A percentile compares a stretch with the other conserved stretches of the same genome.
These are phyloP conservation scores for Tricholoma matsutake DNA, from an alignment of 768 basidiomycete species.

Conservation along the genomic window DNA sequence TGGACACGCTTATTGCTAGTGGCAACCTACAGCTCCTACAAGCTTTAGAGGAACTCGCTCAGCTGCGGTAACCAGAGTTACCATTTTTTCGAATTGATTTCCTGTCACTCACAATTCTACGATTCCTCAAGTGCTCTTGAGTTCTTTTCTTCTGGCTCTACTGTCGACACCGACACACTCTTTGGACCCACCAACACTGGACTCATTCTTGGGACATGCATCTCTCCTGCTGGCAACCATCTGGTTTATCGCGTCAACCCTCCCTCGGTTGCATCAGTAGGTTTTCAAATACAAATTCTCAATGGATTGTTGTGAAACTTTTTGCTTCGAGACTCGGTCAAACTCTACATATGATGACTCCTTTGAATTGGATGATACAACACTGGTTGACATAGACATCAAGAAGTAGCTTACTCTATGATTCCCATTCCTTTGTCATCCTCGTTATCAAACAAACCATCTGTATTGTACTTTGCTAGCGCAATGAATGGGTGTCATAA, in stretches of 20 bases:
- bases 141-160: neutral
- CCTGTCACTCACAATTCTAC: neutral
- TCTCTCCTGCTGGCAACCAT: neutral
- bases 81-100: neutral
- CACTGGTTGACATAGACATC: no score
- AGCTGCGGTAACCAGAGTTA: neutral
- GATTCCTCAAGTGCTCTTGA: neutral
- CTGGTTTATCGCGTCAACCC: neutral
- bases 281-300: neutral
- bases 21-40: neutral
- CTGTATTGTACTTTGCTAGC: neutral
- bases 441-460: neutral
- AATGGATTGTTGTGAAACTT: neutral
- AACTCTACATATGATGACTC: neutral
- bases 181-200: no score
- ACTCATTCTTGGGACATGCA: neutral
- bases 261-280: neutral
- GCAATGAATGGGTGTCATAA: neutral
- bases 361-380: neutral
- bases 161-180: neutral
- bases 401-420: neutral
- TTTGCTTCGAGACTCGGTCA: neutral
- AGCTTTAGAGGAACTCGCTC: neutral
- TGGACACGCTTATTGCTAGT: no score
- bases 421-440: neutral